Conservation (phyloP, 1,139 yeast species). For the Taiozyma sp. region DNA sequence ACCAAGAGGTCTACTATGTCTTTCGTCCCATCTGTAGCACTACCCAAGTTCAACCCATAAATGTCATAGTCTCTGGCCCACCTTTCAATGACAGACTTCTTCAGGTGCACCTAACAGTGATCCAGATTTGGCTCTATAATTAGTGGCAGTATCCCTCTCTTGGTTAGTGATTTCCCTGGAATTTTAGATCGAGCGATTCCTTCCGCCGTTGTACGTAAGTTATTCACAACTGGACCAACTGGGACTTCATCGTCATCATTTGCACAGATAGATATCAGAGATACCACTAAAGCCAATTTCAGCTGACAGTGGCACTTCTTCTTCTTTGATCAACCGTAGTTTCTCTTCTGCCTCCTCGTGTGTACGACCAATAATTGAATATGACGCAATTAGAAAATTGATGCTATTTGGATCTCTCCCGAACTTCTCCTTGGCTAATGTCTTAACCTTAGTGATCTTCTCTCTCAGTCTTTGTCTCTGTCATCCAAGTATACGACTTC, state of each 20-base stretch:
- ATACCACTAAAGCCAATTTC: constrained; percentile 25
- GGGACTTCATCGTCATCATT: constrained; percentile 19
- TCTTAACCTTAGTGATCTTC: constrained; percentile 1
- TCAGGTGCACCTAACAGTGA: constrained; percentile 8
- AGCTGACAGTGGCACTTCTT: constrained; percentile 23
- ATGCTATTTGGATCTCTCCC: constrained; percentile 18
- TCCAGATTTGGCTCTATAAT: constrained; percentile 2
- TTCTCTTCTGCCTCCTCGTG: constrained; percentile 27
- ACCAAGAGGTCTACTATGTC: constrained; percentile 30
- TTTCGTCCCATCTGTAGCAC: constrained; percentile 32
- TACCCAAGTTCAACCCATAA: constrained; percentile 34
- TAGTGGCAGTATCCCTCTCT: constrained; percentile 1
- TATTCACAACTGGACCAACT: constrained; percentile 5
- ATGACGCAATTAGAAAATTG: constrained; percentile 24
- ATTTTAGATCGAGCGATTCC: constrained; percentile 2
- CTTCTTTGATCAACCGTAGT: constrained; percentile 24
- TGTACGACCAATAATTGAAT: constrained; percentile 26
- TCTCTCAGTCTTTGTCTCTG: background rate
- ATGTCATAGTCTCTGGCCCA: constrained; percentile 32
- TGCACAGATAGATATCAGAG: constrained; percentile 28
- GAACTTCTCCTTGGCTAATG: constrained; percentile 11
- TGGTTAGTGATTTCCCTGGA: background rate
- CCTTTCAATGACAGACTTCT: constrained; percentile 24
- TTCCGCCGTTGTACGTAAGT: constrained; percentile 3
- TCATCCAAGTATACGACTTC: constrained; percentile 23